phyloP scores from a whole-genome alignment of 2,329 filamentous ascomycete genomes.

The Colletotrichum graminicola region DNA sequence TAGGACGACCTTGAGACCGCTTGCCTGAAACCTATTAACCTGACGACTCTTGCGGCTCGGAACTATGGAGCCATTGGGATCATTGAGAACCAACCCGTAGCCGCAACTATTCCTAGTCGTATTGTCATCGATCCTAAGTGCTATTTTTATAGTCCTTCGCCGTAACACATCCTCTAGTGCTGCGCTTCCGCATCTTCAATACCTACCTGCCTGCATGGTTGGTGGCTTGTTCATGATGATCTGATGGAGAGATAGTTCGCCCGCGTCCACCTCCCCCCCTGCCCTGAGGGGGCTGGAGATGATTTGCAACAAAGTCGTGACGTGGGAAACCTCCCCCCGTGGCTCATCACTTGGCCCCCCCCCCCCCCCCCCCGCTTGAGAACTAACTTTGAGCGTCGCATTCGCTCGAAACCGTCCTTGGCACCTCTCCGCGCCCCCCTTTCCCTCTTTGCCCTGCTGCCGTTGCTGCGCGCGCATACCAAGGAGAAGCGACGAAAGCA shows the following conservation, averaged over 20 bases:
- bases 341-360: conserved; percentile 23
- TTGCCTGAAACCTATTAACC: too few relatives aligned
- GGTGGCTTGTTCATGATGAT: background rate
- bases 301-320: background rate
- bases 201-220: background rate
- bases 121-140: too few relatives aligned
- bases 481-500: background rate
- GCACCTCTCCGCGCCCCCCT: too few relatives aligned
- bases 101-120: too few relatives aligned
- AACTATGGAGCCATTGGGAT: too few relatives aligned
- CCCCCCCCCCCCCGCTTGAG: too few relatives aligned
- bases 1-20: too few relatives aligned
- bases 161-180: too few relatives aligned
- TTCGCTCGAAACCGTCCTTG: conserved; percentile 24
- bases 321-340: conserved; percentile 19
- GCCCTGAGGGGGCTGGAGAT: background rate
- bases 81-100: too few relatives aligned
- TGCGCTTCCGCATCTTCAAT: background rate
- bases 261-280: background rate
- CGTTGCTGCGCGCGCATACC: background rate
- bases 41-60: too few relatives aligned
- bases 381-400: conserved; percentile 39
- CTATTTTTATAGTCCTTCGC: too few relatives aligned
- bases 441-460: background rate
- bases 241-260: background rate